Evolutionary conservation across 1,284 basidiomycete genomes (phyloP), one percentile per base, ranked within the genome.

Genomic region (Fomitopsis palustris): DNA sequence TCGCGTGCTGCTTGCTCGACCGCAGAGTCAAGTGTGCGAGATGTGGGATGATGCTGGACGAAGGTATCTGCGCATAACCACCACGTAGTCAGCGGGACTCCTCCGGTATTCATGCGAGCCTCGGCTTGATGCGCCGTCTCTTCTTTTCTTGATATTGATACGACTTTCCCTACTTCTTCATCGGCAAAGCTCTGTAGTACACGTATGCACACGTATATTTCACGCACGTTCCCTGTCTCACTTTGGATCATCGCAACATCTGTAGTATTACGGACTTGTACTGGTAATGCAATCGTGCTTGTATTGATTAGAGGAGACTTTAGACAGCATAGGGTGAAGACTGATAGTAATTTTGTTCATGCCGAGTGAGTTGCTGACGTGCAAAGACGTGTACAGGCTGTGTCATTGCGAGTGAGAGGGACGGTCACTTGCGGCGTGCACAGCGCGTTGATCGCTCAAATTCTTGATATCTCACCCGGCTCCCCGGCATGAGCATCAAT

Each of bases 1-100:
- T 93, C 47, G 88, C 82, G 2, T 74, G 88, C 6, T 92, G 91
- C 67, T 70, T 93, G 16, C 76, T 93, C 17, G 90, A 93, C 69
- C 79, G 86, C 53, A 75, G 78, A 55, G 84, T 88, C 41, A 80
- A 78, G 61, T 93, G 90, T 72, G 72, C 67, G 23, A 83, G 88
- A 12, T 92, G 82, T 54, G 81, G 81, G 16, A 58, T 62, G 42
- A 54, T 67, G 2, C 57, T 72, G 17, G 71, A 75, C 39, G 69
- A 73, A 2, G 77, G 77, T 17, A 52, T 77, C 1, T 79, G 77
- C 45, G 70, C 66, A 55, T 76, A 54, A 69, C 16, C 10, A 14
- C 17, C 27, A 9, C 27, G 16, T 27, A 43, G 14, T 14, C 17
- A 21, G 23, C 19, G 27, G 7, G 2, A 4, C 6, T 27, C 12